Base-by-base conservation (phyloP, 805 yeast species). In the Scheffersomyces stipitis region DNA sequence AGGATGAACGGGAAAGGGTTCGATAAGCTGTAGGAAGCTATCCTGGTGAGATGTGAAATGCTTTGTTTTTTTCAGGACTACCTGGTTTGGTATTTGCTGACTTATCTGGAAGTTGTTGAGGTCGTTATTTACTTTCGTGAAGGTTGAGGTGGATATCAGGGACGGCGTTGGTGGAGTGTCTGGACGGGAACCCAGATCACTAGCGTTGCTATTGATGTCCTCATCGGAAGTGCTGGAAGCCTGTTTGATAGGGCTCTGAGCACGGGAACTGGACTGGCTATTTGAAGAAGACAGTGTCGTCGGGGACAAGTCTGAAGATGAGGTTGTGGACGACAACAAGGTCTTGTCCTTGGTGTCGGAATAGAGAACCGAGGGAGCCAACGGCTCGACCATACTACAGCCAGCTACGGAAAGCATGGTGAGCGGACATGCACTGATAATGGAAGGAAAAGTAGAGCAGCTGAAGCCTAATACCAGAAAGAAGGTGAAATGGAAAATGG, bases 1-100 rank as follows among this genome's bases (percentile, higher is more conserved):
- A 1, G 75, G 71, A 3, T n/a, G 33, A 3, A 61, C 67, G 1
- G 73, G 71, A 8, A 22, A 15, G 2, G 73, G 72, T 26, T 69
- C 73, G 18, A 69, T 47, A 30, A 66, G 49, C 24, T 41, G 51
- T 22, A 69, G 56, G 27, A 31, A 46, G 9, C 43, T 48, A 17
- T 40, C 38, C 24, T 44, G 49, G 4, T 23, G 7, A 18, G 13
- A 12, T n/a, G 29, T 13, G 31, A 33, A 33, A 15, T 6, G 26
- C 15, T 15, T 8, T 15, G 16, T 33, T n/a, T n/a, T n/a, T n/a
- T n/a, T n/a, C n/a, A n/a, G n/a, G n/a, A n/a, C n/a, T n/a, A n/a
- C n/a, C n/a, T 13, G 31, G 5, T 26, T 15, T 15, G 13, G 8
- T 26, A 14, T 15, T 9, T 27, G 12, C 22, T 15, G 15, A 7